Evolutionary conservation across 1,139 yeast genomes (phyloP).

Genomic region (Candida mesenterica): DNA sequence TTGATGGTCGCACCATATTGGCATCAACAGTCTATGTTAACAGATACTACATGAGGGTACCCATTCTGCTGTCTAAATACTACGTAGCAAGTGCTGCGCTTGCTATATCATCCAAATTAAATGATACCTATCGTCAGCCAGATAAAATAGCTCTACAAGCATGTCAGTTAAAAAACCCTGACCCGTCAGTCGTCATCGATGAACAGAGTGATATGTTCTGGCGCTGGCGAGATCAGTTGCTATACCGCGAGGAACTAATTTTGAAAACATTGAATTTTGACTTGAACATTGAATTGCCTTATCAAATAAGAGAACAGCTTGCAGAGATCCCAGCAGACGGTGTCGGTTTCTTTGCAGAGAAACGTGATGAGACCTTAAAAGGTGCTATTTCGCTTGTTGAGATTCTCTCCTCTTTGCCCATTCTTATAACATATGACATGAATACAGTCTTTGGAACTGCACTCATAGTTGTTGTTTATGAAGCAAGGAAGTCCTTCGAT

Average conservation of each 20-base stretch:
- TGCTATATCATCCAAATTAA: conserved; percentile 42
- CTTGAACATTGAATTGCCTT: conserved; percentile 39
- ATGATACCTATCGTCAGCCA: conserved; percentile 45
- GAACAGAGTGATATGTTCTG: conserved; percentile 44
- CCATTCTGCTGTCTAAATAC: conserved; percentile 46
- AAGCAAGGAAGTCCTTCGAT: conserved; percentile 27
- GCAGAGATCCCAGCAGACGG: not conserved
- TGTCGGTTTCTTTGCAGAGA: not conserved
- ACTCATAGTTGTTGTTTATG: conserved; percentile 29
- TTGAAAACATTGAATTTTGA: conserved; percentile 42
- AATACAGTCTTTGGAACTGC: conserved; percentile 35
- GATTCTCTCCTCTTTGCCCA: conserved; percentile 41
- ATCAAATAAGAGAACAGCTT: conserved; percentile 31
- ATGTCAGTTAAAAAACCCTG: conserved; percentile 31
- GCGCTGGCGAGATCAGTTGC: conserved; percentile 48
- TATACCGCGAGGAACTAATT: conserved; percentile 45
- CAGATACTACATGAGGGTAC: conserved; percentile 43
- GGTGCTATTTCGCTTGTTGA: conserved; percentile 38
- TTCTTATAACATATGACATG: conserved; percentile 36
- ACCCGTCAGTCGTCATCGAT: conserved; percentile 31
- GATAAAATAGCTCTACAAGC: conserved; percentile 44
- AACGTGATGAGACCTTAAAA: conserved; percentile 27
- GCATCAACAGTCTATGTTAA: conserved; percentile 44
- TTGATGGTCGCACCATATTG: conserved; percentile 44
- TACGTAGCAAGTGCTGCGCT: conserved; percentile 48